Evolutionary conservation across 1,139 yeast genomes (phyloP), one percentile per base, ranked within the genome.

Genomic region (Protomyces gravidus): DNA sequence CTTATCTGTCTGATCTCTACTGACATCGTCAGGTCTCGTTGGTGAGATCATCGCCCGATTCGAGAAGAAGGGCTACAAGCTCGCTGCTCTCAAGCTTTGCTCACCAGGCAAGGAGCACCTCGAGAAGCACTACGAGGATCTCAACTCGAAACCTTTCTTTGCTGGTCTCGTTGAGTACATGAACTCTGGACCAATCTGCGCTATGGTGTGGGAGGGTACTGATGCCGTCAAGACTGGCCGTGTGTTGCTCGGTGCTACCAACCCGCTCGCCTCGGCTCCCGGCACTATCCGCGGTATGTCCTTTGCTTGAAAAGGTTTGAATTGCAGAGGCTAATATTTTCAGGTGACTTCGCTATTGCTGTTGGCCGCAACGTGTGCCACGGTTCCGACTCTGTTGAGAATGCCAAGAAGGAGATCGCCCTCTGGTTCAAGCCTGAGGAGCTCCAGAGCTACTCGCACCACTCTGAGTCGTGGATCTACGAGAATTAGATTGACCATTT

Each of bases 151-250:
- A 40, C 45, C 46, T n/a, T 61, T 33, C 58, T 56, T 47, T 25
- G 61, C 59, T 42, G 83, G 89, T 67, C 82, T 92, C 78, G 82
- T 89, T 74, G 81, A 89, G 70, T 90, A 90, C 89, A 92, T 94
- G 99, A 81, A 82, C 76, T 89, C 97, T 67, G 98, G 99, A 71
- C 99, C 99, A 75, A 88, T 94, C 70, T 83, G 92, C 72, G 98
- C 98, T 71, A 94, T 96, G 75, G 97, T 90, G 71, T 94, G 98
- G 98, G 97, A 94, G 80, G 99, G 99, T 79, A 92, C 90, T 83
- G 97, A 92, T 74, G 98, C 85, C 76, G 98, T 94, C 77, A 89
- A 89, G 82, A 95, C 88, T 78, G 98, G 98, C 76, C 88, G 99
- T 81, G 65, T 82, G 72, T 85, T 94, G 75, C 84, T 94, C 73